Evolutionary conservation across 495 filamentous ascomycete species (phyloP).

Genomic region (Penicillium desertorum): DNA sequence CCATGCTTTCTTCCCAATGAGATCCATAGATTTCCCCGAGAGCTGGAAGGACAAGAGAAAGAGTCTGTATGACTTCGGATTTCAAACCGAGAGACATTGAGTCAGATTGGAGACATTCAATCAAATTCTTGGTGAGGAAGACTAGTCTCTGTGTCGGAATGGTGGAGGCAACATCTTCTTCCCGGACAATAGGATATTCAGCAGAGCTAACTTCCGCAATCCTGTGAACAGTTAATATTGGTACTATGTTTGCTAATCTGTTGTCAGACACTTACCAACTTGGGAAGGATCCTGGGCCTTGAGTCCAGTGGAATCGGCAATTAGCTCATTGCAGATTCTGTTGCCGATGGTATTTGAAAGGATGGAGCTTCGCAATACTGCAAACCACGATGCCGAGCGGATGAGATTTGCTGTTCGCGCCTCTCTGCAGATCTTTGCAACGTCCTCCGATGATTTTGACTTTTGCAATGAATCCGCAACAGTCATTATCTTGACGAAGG

Average conservation of each 20-base stretch:
- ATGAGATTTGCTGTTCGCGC: slow-evolving; percentile 41
- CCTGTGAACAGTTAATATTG: slow-evolving; percentile 34
- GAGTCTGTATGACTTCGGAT: slow-evolving; percentile 58
- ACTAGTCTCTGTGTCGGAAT: slow-evolving; percentile 79
- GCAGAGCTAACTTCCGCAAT: slow-evolving; percentile 53
- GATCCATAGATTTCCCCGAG: slow-evolving; percentile 78
- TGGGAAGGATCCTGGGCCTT: slow-evolving; percentile 39
- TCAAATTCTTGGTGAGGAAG: slow-evolving; percentile 76
- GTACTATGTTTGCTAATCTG: neutral
- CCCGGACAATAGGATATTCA: slow-evolving; percentile 58
- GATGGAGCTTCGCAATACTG: slow-evolving; percentile 36
- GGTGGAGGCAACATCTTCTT: slow-evolving; percentile 48
- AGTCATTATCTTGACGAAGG: slow-evolving; percentile 44
- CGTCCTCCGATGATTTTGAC: slow-evolving; percentile 33
- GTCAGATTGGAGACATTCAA: slow-evolving; percentile 64
- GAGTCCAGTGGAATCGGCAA: slow-evolving; percentile 58
- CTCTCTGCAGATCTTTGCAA: slow-evolving; percentile 38
- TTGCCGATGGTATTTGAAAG: slow-evolving; percentile 40
- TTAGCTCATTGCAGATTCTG: slow-evolving; percentile 56
- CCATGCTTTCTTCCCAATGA: slow-evolving; percentile 73
- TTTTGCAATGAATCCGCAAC: slow-evolving; percentile 26
- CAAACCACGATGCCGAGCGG: slow-evolving; percentile 42
- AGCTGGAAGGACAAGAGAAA: slow-evolving; percentile 65
- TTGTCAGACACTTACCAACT: slow-evolving; percentile 38
- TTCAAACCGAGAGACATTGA: slow-evolving; percentile 39